Evolutionary conservation across 129 eudicot species (phyloP), one percentile per base, ranked within the genome.

Genomic region (Artemisia argyi): DNA sequence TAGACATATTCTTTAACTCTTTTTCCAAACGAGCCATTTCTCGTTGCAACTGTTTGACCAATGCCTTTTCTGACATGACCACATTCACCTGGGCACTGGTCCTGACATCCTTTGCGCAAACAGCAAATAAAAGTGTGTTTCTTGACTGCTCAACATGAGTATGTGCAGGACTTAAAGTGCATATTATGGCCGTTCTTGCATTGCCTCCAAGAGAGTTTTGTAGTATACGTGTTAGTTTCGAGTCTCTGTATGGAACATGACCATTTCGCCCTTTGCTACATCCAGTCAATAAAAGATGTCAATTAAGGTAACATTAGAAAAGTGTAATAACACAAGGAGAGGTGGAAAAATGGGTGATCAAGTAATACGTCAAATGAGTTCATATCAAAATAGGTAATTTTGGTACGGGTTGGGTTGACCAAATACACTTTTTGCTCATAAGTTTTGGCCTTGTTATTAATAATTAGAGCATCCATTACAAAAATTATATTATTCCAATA

Each of bases 151-250:
- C 99, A 58, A 90, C 68, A 66, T 90, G 97, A 76, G 76, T 66
- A 62, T 82, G 97, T 61, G 97, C 97, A 1, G 99, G 99, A 84
- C 96, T 90, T 88, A 95, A 67, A 2, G 97, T 95, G 92, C 99
- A 95, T 52, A 95, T 82, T 35, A 95, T 88, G 11, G 96, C 97
- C 13, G 97, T 95, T 77, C 88, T 83, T 42, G 99, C 97, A 60
- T 95, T 95, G 59, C 99, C 99, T 72, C 99, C 99, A 16, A 90
- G 85, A 3, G 93, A 88, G 83, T 88, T 86, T 39, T 95, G 99
- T 50, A 95, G 84, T 83, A 95, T 95, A 22, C 97, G 96, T 17
- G 97, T 95, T 19, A 95, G 88, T 86, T 95, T 95, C 11, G 99
- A 95, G 83, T 95, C 96, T 85, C 99, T 87, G 65, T 84, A 95